These are phyloP conservation scores for Hymenoscyphus salicellus DNA, from an alignment of 2,329 filamentous ascomycete genomes.

Conservation along the genomic window DNA sequence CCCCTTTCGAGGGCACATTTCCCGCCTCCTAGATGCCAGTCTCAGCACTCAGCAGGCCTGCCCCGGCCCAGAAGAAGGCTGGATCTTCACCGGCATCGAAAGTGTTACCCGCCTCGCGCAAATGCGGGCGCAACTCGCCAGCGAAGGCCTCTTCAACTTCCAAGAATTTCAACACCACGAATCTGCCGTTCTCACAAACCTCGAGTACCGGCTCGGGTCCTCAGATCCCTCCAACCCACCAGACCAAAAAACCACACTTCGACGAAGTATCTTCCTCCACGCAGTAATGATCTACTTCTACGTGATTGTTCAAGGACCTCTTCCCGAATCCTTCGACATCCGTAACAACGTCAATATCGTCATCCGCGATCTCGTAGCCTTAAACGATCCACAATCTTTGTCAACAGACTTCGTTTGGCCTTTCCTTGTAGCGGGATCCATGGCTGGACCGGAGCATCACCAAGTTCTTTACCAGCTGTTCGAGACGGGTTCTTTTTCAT, in stretches of 20 bases:
- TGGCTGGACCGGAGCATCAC: slow-evolving; percentile 11
- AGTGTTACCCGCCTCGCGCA: slow-evolving; percentile 14
- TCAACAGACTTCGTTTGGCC: slow-evolving; percentile 9
- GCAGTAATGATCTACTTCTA: slow-evolving; percentile 14
- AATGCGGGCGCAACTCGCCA: slow-evolving; percentile 6
- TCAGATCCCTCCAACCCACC: background rate
- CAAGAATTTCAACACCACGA: slow-evolving; percentile 12
- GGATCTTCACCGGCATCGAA: slow-evolving; percentile 14
- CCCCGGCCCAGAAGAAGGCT: slow-evolving; percentile 7
- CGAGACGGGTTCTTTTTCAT: background rate
- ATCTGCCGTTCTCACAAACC: slow-evolving; percentile 7
- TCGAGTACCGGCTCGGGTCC: slow-evolving; percentile 1
- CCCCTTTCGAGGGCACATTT: slow-evolving; percentile 8
- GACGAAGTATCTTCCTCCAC: slow-evolving; percentile 9
- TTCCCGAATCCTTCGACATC: slow-evolving; percentile 3
- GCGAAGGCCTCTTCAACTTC: slow-evolving; percentile 7
- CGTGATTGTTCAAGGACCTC: slow-evolving; percentile 8
- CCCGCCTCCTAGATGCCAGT: slow-evolving; percentile 6
- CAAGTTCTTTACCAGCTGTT: slow-evolving; percentile 1
- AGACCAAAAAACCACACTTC: slow-evolving; percentile 1
- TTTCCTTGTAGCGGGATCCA: slow-evolving; percentile 7
- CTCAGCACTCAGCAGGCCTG: background rate
- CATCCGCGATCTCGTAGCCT: slow-evolving; percentile 4
- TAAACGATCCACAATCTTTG: slow-evolving; percentile 9
- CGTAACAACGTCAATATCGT: slow-evolving; percentile 13